Percentiles rank a stretch among this genome's conserved stretches.
These are phyloP conservation scores for Xerocomellus chrysenteron DNA, from an alignment of 768 basidiomycete genomes.

Conservation along the genomic window DNA sequence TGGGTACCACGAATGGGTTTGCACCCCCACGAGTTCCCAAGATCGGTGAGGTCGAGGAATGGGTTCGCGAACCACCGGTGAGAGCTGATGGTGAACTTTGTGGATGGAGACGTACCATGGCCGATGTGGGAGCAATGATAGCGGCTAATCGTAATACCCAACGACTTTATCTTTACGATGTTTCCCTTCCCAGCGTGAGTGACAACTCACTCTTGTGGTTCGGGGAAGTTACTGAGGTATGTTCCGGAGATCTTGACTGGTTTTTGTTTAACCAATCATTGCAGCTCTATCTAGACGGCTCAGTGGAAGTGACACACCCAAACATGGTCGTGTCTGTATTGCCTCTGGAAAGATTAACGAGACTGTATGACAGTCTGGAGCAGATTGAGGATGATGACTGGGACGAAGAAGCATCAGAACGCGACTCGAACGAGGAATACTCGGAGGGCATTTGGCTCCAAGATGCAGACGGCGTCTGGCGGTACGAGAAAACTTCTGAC, in stretches of 20 bases:
- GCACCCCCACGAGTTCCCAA: conserved; percentile 69
- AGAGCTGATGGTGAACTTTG: conserved; percentile 48
- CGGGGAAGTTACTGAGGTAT: conserved; percentile 79
- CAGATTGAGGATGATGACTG: conserved; percentile 72
- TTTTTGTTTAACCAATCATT: conserved; percentile 7
- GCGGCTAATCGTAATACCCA: conserved; percentile 47
- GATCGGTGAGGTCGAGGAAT: conserved; percentile 81
- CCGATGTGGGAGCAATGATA: conserved; percentile 59
- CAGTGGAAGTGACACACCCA: conserved; percentile 70
- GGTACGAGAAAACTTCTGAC: conserved; percentile 30
- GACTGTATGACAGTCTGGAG: conserved; percentile 79
- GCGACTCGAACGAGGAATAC: conserved; percentile 40
- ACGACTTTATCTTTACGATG: conserved; percentile 38
- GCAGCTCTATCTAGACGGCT: conserved; percentile 74
- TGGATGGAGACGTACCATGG: conserved; percentile 75
- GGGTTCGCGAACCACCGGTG: conserved; percentile 65
- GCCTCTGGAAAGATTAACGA: conserved; percentile 66
- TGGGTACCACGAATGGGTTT: conserved; percentile 71
- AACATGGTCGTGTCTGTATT: conserved; percentile 49
- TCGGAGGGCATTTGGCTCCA: conserved; percentile 44
- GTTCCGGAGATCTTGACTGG: conserved; percentile 19
- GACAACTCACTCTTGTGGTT: conserved; percentile 67
- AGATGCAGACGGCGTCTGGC: conserved; percentile 39
- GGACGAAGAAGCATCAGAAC: conserved; percentile 39
- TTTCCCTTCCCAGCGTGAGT: conserved; percentile 41